These are phyloP conservation scores for Sarocladium oryzae DNA, from an alignment of 2,329 filamentous ascomycete genomes.

Conservation along the genomic window DNA sequence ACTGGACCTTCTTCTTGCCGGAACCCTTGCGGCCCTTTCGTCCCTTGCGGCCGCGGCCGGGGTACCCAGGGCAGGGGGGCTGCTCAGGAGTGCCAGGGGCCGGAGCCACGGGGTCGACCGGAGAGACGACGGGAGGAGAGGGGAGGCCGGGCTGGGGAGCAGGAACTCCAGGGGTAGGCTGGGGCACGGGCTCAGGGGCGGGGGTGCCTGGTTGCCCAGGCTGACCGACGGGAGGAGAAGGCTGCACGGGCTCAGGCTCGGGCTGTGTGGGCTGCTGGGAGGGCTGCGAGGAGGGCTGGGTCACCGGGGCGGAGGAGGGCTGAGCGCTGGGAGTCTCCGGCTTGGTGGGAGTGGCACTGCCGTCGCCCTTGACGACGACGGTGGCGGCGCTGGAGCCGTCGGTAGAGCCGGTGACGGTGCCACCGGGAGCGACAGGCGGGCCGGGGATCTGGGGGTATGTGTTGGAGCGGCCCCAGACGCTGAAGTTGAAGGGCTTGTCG, in stretches of 20 bases:
- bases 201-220: neutral
- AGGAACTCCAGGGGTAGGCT: neutral
- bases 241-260: neutral
- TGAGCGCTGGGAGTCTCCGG: neutral
- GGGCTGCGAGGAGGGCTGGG: too few relatives aligned
- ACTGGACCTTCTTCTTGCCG: neutral
- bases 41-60: neutral
- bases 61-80: neutral
- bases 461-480: conserved; percentile 4
- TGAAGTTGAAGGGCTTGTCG: conserved; percentile 5
- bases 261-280: too few relatives aligned
- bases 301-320: neutral
- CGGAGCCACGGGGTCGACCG: neutral
- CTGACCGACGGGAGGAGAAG: neutral
- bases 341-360: neutral
- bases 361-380: neutral
- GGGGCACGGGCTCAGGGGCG: neutral
- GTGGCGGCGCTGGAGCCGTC: neutral
- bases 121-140: neutral
- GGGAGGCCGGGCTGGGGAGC: neutral
- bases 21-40: neutral
- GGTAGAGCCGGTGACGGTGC: neutral
- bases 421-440: neutral
- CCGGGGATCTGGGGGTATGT: neutral
- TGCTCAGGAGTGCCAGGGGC: neutral